Percentiles rank a stretch among this genome's conserved stretches.
These are phyloP conservation scores for Fusarium nygamai DNA, from an alignment of 2,329 filamentous ascomycete genomes.

Conservation along the genomic window DNA sequence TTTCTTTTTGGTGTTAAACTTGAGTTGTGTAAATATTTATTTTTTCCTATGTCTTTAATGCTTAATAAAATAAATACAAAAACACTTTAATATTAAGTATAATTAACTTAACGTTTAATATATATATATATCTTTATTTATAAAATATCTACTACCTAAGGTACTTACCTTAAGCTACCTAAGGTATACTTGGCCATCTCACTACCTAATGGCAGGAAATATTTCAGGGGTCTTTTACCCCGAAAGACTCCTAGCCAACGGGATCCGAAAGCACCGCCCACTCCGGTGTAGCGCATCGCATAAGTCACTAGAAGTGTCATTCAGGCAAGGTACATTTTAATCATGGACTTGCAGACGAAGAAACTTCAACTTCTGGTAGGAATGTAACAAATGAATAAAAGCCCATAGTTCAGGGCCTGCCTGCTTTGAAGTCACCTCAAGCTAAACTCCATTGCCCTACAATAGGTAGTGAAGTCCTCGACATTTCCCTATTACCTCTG, in stretches of 20 bases:
- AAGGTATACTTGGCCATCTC: neutral
- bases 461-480: too few relatives aligned
- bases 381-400: neutral
- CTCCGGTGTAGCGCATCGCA: neutral
- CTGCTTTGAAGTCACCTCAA: neutral
- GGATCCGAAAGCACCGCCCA: slow-evolving; percentile 1
- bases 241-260: neutral
- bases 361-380: neutral
- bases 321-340: neutral
- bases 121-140: too few relatives aligned
- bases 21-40: too few relatives aligned
- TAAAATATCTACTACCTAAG: too few relatives aligned
- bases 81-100: too few relatives aligned
- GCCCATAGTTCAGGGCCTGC: neutral
- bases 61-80: too few relatives aligned
- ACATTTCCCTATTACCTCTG: neutral
- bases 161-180: too few relatives aligned
- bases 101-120: neutral
- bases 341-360: neutral
- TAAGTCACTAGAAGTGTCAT: neutral
- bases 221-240: slow-evolving; percentile 3
- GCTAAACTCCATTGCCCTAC: neutral
- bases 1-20: neutral
- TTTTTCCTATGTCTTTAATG: too few relatives aligned
- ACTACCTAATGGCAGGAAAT: neutral